Evolutionary conservation across 1,284 basidiomycete species (phyloP).

Genomic region (Cryptococcus sp.): DNA sequence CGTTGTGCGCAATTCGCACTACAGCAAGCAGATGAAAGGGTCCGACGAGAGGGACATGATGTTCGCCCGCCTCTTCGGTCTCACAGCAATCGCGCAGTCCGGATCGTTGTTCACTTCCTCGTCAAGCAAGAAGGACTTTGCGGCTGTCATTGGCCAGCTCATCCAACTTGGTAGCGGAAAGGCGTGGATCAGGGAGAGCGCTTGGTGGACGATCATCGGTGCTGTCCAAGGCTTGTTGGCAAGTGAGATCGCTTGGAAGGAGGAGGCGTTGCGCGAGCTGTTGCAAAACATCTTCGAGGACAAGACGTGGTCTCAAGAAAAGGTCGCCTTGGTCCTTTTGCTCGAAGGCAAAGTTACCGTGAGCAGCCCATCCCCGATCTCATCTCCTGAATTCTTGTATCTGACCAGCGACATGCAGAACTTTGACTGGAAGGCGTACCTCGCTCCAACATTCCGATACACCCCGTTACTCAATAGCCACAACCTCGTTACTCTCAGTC

Average conservation of each 20-base stretch:
- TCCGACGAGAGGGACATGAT: conserved; percentile 90
- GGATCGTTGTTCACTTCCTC: conserved; percentile 69
- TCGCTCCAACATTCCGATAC: conserved; percentile 77
- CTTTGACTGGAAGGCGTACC: conserved; percentile 68
- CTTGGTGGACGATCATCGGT: conserved; percentile 78
- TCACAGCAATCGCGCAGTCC: conserved; percentile 79
- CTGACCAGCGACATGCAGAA: conserved; percentile 36
- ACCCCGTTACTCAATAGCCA: conserved; percentile 64
- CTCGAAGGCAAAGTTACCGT: conserved; percentile 64
- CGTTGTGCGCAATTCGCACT: conserved; percentile 68
- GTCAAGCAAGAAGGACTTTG: conserved; percentile 64
- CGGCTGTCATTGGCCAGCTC: conserved; percentile 66
- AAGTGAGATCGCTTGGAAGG: conserved; percentile 70
- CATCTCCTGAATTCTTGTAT: too few relatives aligned
- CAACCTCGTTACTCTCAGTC: conserved; percentile 74
- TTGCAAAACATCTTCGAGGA: conserved; percentile 62
- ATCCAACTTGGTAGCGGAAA: conserved; percentile 76
- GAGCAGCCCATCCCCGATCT: conserved; percentile 11
- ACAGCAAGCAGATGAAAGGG: conserved; percentile 72
- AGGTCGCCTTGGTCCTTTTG: conserved; percentile 75
- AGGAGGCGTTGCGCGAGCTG: conserved; percentile 62
- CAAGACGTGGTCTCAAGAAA: conserved; percentile 80
- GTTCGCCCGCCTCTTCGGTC: conserved; percentile 90
- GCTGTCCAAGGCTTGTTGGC: conserved; percentile 64
- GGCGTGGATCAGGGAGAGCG: conserved; percentile 88